These are phyloP conservation scores for Acer yangbiense DNA, from an alignment of 345 rosid species.

Conservation along the genomic window DNA sequence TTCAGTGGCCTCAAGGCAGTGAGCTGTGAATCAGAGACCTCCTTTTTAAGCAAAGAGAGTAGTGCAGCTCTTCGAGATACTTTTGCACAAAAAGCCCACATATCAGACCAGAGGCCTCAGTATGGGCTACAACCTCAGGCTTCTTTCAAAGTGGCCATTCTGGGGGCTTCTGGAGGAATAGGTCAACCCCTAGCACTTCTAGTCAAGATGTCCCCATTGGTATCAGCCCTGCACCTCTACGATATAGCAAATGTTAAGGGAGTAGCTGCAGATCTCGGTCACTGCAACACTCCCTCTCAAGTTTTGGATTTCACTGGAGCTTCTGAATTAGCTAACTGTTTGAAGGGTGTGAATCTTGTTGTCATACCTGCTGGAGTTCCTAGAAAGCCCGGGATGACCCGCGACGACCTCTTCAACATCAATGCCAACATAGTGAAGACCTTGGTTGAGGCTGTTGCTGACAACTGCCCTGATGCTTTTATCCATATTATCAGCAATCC, in stretches of 20 bases:
- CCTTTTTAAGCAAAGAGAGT: constrained; percentile 59
- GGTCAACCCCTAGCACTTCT: constrained; percentile 89
- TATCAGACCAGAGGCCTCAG: constrained; percentile 33
- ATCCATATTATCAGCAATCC: constrained; percentile 94
- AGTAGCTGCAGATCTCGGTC: constrained; percentile 93
- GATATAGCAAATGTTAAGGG: constrained; percentile 95
- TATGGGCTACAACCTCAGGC: constrained; percentile 62
- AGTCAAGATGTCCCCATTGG: constrained; percentile 91
- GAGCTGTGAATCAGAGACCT: constrained; percentile 51
- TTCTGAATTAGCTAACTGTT: constrained; percentile 62
- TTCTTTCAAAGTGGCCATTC: constrained; percentile 82
- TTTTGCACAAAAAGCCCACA: constrained; percentile 37
- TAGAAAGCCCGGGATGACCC: constrained; percentile 95
- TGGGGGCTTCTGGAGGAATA: constrained; percentile 94
- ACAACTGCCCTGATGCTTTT: constrained; percentile 86
- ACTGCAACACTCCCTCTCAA: constrained; percentile 90
- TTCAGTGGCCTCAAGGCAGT: constrained; percentile 68
- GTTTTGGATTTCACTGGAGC: constrained; percentile 87
- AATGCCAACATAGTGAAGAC: constrained; percentile 81
- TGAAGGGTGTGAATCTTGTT: constrained; percentile 79
- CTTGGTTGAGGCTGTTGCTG: constrained; percentile 86
- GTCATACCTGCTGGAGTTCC: constrained; percentile 97
- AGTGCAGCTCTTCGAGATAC: constrained; percentile 46
- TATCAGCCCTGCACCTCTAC: constrained; percentile 77
- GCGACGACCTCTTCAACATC: constrained; percentile 94